Evolutionary conservation across 768 basidiomycete species (phyloP).

Genomic region (Boletales sp.): DNA sequence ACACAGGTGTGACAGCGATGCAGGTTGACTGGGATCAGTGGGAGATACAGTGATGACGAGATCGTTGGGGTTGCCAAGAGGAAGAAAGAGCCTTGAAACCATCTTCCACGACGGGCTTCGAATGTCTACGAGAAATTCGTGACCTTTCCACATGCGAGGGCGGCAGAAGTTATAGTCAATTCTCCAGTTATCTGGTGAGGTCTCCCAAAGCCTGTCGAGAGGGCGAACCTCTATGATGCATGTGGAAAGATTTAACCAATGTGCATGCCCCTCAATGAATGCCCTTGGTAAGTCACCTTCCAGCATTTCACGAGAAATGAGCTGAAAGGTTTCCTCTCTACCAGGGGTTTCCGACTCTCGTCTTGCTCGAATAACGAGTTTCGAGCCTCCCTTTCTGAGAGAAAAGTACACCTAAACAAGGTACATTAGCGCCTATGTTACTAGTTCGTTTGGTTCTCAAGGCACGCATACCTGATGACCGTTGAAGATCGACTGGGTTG

Average conservation of each 20-base stretch:
- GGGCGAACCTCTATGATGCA: neutral
- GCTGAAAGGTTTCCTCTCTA: neutral
- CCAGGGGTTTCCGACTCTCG: too few species aligned
- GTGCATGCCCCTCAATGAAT: neutral
- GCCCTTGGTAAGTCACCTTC: neutral
- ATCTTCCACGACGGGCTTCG: neutral
- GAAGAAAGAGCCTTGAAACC: neutral
- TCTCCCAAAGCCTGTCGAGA: too few species aligned
- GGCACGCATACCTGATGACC: constrained; percentile 14
- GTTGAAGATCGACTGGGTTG: constrained; percentile 7
- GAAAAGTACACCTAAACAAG: constrained; percentile 12
- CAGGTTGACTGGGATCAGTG: too few species aligned
- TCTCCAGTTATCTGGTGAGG: too few species aligned
- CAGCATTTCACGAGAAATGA: neutral
- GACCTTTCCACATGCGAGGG: too few species aligned
- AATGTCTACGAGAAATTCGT: neutral
- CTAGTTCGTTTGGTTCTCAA: too few species aligned
- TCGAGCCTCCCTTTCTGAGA: neutral
- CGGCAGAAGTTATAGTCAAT: too few species aligned
- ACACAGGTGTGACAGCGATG: too few species aligned
- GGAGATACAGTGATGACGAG: too few species aligned
- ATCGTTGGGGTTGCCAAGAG: too few species aligned
- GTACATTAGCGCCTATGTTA: neutral
- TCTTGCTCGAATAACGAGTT: too few species aligned
- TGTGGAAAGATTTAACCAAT: neutral